These are phyloP conservation scores for Cyclotella baltica DNA, from an alignment of 108 stramenopile species.

Conservation along the genomic window DNA sequence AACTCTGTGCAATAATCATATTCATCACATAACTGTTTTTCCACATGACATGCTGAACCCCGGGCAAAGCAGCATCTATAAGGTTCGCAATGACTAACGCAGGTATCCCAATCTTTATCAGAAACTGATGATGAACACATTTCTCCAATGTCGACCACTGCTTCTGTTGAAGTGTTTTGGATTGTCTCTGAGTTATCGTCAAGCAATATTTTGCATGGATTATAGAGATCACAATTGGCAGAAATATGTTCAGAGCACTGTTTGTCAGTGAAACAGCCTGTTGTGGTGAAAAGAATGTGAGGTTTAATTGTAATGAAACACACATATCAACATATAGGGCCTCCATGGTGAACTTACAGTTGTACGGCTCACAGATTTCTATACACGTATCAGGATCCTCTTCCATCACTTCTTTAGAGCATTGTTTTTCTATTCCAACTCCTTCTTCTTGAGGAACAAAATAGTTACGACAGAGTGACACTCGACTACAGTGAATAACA, in stretches of 20 bases:
- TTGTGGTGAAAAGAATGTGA: background rate
- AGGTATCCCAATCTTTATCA: slow-evolving; percentile 8
- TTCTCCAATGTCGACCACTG: background rate
- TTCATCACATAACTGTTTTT: background rate
- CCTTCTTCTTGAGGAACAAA: background rate
- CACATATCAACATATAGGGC: background rate
- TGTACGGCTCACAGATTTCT: background rate
- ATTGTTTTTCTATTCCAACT: background rate
- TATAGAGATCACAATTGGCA: background rate
- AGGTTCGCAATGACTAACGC: slow-evolving; percentile 15
- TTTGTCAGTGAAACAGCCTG: slow-evolving; percentile 14
- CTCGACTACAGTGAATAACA: background rate
- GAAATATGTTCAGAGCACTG: slow-evolving; percentile 1
- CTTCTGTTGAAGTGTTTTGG: background rate
- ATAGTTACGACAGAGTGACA: slow-evolving; percentile 1
- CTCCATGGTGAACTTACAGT: background rate
- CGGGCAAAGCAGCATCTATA: slow-evolving; percentile 15
- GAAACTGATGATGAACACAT: background rate
- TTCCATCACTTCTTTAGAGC: background rate
- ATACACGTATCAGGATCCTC: background rate
- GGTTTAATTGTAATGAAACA: background rate
- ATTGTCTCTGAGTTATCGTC: background rate
- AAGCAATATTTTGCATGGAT: slow-evolving; percentile 5
- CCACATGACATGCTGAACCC: background rate
- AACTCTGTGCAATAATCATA: slow-evolving; percentile 6